Base-by-base conservation (phyloP, 148 eudicot species). In the Nepenthes gracilis region DNA sequence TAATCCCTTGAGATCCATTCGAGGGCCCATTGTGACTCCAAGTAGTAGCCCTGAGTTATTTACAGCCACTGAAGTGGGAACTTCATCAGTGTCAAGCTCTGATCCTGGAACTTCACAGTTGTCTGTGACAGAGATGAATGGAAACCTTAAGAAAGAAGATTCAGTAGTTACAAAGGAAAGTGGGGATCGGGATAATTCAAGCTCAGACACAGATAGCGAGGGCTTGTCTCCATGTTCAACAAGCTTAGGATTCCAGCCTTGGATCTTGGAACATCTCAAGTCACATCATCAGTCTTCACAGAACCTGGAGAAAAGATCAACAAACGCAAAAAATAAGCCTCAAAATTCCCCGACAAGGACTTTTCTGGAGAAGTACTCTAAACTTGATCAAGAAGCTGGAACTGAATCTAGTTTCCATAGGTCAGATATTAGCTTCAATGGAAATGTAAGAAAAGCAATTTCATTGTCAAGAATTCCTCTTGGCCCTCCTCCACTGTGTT, bases 21-120 rank as follows among this genome's bases (percentile, higher is more conserved):
- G 75, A 67, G 99, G 90, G 33, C 97, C 89, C 3, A 64, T 78
- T n/a, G 95, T 78, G 50, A 94, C 99, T 38, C 99, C 99, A 33
- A 77, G 80, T 57, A 84, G 98, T 67, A 93, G 98, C 57, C 95
- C 98, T 1, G 98, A 93, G 63, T 36, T 80, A 33, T 93, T 85
- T 67, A 83, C 94, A 54, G 77, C 91, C 47, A 88, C 96, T 32
- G 98, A 88, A 78, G 87, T 74, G 47, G 98, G 96, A 67, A 88
- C 88, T 7, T 88, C 98, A 40, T 93, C 98, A 5, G 95, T 88
- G 4, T 85, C 96, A 11, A 85, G 90, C 81, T 81, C 94, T 56
- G 95, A 90, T 58, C 94, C 75, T 47, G 87, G 94, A 59, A 80
- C 83, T 35, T 90, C 97, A 11, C 91, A 88, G 1, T 90, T 90